Conservation (phyloP, 768 basidiomycete species). For the Rhodocollybia butyracea region DNA sequence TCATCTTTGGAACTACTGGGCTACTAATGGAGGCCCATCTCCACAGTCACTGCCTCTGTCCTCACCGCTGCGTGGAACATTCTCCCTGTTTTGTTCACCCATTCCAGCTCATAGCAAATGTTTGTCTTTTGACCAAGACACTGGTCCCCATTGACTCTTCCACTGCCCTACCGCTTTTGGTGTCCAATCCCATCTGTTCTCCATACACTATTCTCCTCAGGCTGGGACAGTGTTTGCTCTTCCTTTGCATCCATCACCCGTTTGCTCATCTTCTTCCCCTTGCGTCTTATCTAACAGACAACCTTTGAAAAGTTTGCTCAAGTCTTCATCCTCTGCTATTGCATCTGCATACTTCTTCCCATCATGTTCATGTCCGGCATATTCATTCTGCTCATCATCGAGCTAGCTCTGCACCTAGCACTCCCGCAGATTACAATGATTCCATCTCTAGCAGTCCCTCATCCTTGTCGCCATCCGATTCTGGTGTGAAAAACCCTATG, state of each 20-base stretch:
- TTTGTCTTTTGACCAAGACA: not conserved
- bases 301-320: constrained; percentile 84
- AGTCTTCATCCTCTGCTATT: constrained; percentile 49
- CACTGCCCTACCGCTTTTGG: constrained; percentile 8
- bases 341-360: constrained; percentile 23
- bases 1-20: not conserved
- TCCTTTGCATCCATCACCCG: constrained; percentile 11
- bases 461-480: constrained; percentile 5
- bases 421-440: constrained; percentile 31
- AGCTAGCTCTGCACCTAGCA: constrained; percentile 57
- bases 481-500: constrained; percentile 16
- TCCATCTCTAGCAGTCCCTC: not conserved
- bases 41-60: constrained; percentile 10
- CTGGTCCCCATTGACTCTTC: constrained; percentile 14
- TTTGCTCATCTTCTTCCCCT: constrained; percentile 35
- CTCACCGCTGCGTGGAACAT: constrained; percentile 2
- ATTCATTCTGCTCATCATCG: constrained; percentile 23
- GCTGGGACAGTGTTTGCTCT: constrained; percentile 16
- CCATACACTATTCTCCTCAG: constrained; percentile 40
- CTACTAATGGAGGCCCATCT: constrained; percentile 15
- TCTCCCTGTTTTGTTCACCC: constrained; percentile 9
- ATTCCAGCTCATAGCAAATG: constrained; percentile 5
- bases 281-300: constrained; percentile 67
- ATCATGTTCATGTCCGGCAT: constrained; percentile 14
- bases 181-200: constrained; percentile 22